phyloP scores from a whole-genome alignment of 345 rosid species.

The Abelmoschus esculentus region DNA sequence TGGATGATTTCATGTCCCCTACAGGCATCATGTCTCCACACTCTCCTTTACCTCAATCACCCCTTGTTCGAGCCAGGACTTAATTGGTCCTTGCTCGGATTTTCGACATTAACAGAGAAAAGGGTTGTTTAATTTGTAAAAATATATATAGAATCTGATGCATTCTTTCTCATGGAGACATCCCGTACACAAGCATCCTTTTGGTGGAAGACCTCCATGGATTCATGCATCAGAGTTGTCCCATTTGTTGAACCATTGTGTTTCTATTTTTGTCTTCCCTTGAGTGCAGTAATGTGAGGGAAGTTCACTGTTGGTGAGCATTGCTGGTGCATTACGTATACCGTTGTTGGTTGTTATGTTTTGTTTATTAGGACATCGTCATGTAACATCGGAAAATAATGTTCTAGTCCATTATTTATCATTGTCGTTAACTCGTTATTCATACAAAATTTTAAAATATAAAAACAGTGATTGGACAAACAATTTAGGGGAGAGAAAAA shows the following conservation, averaged over 20 bases:
- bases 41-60: constrained; percentile 62
- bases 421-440: too few relatives aligned
- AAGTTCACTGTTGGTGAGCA: neutral
- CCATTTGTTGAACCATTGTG: neutral
- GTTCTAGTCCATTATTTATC: too few relatives aligned
- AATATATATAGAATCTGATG: neutral
- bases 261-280: neutral
- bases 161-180: constrained; percentile 10
- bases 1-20: constrained; percentile 42
- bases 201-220: constrained; percentile 4
- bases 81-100: constrained; percentile 7
- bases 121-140: neutral
- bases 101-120: neutral
- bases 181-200: neutral
- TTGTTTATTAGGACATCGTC: neutral
- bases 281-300: neutral
- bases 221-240: neutral
- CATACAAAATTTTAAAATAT: too few relatives aligned
- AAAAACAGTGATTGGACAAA: too few relatives aligned
- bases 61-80: constrained; percentile 63
- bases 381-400: neutral
- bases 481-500: too few relatives aligned
- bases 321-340: neutral
- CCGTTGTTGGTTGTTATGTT: neutral
- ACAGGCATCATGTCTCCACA: constrained; percentile 46